A percentile compares a stretch with the other conserved stretches of the same genome.
Conservation (phyloP, 2,329 filamentous ascomycete species). For the Dactylella cylindrospora region DNA sequence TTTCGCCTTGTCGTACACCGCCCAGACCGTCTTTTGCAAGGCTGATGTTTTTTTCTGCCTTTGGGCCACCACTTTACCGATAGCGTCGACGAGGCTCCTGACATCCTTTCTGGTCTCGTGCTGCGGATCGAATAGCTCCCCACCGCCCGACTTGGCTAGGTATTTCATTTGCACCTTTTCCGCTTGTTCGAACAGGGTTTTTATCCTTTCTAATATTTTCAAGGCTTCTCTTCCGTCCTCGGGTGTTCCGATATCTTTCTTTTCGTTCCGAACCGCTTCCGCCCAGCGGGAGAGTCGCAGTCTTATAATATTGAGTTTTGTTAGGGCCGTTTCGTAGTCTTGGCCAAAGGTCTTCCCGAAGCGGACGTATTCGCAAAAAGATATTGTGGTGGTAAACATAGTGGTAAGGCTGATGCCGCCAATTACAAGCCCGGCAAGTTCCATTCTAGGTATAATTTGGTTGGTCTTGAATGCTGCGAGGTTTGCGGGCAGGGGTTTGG, state of each 20-base stretch:
- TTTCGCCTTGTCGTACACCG: slow-evolving; percentile 13
- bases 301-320: slow-evolving; percentile 12
- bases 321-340: slow-evolving; percentile 12
- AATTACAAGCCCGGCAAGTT: slow-evolving; percentile 10
- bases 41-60: slow-evolving; percentile 2
- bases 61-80: neutral
- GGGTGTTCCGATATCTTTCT: neutral
- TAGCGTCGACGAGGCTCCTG: neutral
- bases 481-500: too few relatives aligned
- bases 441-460: too few relatives aligned
- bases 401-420: slow-evolving; percentile 9
- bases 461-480: too few relatives aligned
- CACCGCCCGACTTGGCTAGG: neutral
- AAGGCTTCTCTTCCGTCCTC: slow-evolving; percentile 4
- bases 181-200: slow-evolving; percentile 5
- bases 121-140: slow-evolving; percentile 1
- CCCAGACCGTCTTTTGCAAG: slow-evolving; percentile 8
- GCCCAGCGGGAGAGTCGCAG: slow-evolving; percentile 14
- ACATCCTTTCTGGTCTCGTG: neutral
- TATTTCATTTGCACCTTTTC: slow-evolving; percentile 2
- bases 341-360: slow-evolving; percentile 18
- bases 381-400: slow-evolving; percentile 6
- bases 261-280: slow-evolving; percentile 1
- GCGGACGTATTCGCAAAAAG: slow-evolving; percentile 6
- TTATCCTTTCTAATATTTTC: slow-evolving; percentile 9